Base-by-base conservation (phyloP, 2,329 filamentous ascomycete species). In the Cladobotryum mycophilum region DNA sequence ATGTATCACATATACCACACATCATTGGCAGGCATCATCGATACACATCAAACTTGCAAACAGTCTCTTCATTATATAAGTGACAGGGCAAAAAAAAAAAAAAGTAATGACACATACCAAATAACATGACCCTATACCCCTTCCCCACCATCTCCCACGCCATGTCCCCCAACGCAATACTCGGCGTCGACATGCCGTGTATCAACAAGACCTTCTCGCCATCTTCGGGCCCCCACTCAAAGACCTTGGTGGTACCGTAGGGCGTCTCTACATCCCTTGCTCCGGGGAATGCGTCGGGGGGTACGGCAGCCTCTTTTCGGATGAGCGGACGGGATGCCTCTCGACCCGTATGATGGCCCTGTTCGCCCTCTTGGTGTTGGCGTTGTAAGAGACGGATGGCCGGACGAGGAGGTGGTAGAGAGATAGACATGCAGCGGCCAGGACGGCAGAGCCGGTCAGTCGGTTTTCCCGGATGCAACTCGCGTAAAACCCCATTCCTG, bases 161-260 rank as follows among this genome's bases (percentile, higher is more conserved):
- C 35, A 93, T 64, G 40, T 79, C 76, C 2, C 81, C 82, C 15
- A 92, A 69, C 0, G 86, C 78, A 44, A 91, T 72, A 54, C 82
- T 84, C 0, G 89, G 89, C 5, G 88, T 93, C 45, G 82, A 87
- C 60, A 93, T 91, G 5, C 89, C 89, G 65, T 92, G 89, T 14
- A 95, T 69, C 22, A 95, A 70, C 13, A 95, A 70, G 1, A 92
- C 82, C 61, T 84, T 89, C 25, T 81, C 76, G 1, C 88, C 88
- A 35, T 77, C 70, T 52, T 81, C 76, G 0, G 87, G 86, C 0
- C 89, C 89, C 78, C 85, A 93, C 72, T 95, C 89, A 63, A 89
- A 92, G 3, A 88, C 83, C 42, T 84, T 74, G 54, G 88, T 79
- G 4, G 71, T 80, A 14, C 89, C 88, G 62, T 88, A 90, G 5